phyloP scores from a whole-genome alignment of 257 asterid genomes.

The Solanum etuberosum region DNA sequence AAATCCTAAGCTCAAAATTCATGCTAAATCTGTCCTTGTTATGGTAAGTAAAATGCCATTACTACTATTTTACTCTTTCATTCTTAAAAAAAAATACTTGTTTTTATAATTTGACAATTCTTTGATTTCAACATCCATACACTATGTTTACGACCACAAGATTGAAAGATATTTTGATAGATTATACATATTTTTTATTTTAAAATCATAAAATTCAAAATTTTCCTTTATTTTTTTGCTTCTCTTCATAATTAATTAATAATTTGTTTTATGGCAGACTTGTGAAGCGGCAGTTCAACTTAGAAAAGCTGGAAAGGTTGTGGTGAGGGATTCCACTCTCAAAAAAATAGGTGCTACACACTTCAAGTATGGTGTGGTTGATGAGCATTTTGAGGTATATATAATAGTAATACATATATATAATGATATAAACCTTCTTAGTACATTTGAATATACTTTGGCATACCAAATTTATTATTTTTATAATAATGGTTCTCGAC shows the following conservation, averaged over 20 bases:
- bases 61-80: no score
- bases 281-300: constrained; percentile 86
- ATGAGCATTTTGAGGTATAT: constrained; percentile 74
- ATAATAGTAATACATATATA: neutral
- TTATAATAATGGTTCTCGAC: neutral
- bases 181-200: no score
- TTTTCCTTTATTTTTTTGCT: neutral
- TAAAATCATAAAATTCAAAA: no score
- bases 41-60: constrained; percentile 20
- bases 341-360: constrained; percentile 52
- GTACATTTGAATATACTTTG: neutral
- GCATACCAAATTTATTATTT: neutral
- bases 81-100: no score
- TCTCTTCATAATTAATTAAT: neutral
- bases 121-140: no score
- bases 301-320: constrained; percentile 64
- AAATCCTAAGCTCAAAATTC: constrained; percentile 72
- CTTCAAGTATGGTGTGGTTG: constrained; percentile 56
- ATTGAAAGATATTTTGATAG: no score
- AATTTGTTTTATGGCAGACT: constrained; percentile 32
- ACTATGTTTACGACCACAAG: no score
- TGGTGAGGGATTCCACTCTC: constrained; percentile 58
- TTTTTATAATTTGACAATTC: no score
- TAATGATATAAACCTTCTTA: neutral
- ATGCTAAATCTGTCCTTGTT: constrained; percentile 68